A percentile compares a stretch with the other conserved stretches of the same genome.
These are phyloP conservation scores for Kodamaea neixiangensis DNA, from an alignment of 805 yeast genomes.

Conservation along the genomic window DNA sequence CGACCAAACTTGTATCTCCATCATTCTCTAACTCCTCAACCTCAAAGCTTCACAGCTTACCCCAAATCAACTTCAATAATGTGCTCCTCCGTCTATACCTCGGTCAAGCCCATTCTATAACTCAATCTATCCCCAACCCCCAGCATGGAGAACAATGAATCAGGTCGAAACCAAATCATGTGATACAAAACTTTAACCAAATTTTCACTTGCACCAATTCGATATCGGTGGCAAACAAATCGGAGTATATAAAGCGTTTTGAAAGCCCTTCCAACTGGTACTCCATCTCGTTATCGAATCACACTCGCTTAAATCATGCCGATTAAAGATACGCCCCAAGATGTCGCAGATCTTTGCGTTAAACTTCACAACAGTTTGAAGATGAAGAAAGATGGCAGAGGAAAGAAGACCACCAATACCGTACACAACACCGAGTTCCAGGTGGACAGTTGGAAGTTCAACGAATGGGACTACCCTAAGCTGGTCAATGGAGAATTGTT, in stretches of 20 bases:
- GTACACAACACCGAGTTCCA: slow-evolving; percentile 11
- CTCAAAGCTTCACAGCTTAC: neutral
- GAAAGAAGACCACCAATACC: slow-evolving; percentile 17
- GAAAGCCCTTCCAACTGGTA: neutral
- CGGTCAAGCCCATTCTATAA: too few species aligned
- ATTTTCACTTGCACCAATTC: neutral
- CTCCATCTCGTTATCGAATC: neutral
- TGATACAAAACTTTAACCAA: neutral
- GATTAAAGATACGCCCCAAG: slow-evolving; percentile 16
- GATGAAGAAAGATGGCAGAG: slow-evolving; percentile 23
- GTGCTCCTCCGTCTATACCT: too few species aligned
- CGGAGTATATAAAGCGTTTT: neutral
- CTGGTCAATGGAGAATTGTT: slow-evolving; percentile 43
- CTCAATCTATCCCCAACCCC: too few species aligned
- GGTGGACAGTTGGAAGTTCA: slow-evolving; percentile 68
- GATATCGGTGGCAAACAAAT: neutral
- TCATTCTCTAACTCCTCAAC: neutral
- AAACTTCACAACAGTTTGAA: slow-evolving; percentile 20
- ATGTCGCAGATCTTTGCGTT: slow-evolving; percentile 15
- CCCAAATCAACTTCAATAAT: neutral
- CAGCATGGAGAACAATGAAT: too few species aligned
- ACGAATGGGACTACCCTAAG: slow-evolving; percentile 83
- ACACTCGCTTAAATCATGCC: neutral
- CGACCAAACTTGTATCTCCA: too few species aligned
- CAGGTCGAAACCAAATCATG: neutral